These are phyloP conservation scores for Solanum piurae DNA, from an alignment of 257 asterid genomes.

Conservation along the genomic window DNA sequence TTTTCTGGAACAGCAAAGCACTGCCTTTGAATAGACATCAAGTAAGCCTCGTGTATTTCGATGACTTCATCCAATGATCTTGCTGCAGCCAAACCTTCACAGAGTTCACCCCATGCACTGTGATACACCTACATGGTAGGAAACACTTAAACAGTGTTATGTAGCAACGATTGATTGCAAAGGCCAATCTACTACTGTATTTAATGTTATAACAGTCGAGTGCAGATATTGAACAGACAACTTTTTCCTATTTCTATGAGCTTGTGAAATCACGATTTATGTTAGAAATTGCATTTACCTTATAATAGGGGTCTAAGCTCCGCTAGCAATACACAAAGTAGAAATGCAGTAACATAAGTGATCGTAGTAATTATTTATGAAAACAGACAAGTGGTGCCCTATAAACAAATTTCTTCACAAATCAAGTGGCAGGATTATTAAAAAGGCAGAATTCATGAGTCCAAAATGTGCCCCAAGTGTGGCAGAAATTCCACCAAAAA, in stretches of 20 bases:
- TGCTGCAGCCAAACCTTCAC: slow-evolving; percentile 84
- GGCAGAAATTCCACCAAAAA: neutral
- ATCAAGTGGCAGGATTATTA: neutral
- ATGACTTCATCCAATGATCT: slow-evolving; percentile 89
- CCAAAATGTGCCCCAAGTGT: neutral
- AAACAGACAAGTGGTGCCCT: neutral
- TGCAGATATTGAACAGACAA: neutral
- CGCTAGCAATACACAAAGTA: neutral
- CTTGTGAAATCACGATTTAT: neutral
- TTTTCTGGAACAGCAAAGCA: slow-evolving; percentile 95
- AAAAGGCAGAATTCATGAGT: neutral
- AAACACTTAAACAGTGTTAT: neutral
- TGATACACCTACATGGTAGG: slow-evolving; percentile 70
- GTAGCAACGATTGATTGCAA: neutral
- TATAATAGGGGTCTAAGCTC: neutral
- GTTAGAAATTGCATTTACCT: neutral
- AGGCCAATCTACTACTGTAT: neutral
- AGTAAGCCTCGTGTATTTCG: slow-evolving; percentile 86
- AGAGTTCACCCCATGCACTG: slow-evolving; percentile 95
- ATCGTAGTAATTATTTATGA: neutral
- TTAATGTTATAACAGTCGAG: neutral
- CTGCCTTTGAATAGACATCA: slow-evolving; percentile 78
- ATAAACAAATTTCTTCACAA: neutral
- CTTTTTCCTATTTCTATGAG: neutral
- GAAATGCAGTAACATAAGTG: neutral